Percentiles rank a stretch among this genome's conserved stretches.
These are phyloP conservation scores for Neonectria sp. DNA, from an alignment of 2,329 filamentous ascomycete species.

Conservation along the genomic window DNA sequence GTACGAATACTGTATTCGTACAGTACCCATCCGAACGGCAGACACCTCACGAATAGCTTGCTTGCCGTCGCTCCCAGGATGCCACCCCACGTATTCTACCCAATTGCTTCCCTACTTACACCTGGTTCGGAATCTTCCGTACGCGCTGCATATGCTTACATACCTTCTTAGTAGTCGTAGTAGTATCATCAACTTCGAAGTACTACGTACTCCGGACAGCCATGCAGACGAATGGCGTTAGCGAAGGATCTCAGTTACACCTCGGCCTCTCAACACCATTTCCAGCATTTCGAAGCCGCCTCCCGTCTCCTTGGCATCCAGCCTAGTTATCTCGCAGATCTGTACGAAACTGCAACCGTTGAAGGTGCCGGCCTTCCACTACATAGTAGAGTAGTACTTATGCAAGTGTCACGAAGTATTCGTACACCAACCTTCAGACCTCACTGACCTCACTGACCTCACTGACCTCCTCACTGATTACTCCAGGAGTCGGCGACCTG, in stretches of 20 bases:
- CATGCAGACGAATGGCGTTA: background rate
- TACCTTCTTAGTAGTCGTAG: too few relatives aligned
- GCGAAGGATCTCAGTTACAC: constrained; percentile 6
- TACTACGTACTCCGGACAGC: background rate
- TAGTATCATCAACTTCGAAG: background rate
- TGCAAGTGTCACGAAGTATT: background rate
- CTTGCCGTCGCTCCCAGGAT: background rate
- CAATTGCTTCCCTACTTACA: background rate
- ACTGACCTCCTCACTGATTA: background rate
- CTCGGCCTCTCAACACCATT: constrained; percentile 3
- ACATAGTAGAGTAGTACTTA: background rate
- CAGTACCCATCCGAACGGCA: background rate
- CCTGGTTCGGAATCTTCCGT: background rate
- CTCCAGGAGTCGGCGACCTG: background rate
- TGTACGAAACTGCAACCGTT: background rate
- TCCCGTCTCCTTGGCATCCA: background rate
- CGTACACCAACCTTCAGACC: background rate
- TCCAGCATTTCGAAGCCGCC: background rate
- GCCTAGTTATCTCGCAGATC: background rate
- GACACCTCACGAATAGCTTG: background rate
- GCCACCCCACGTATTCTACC: constrained; percentile 6
- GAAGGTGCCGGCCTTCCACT: background rate
- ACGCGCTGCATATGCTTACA: background rate
- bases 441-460: background rate
- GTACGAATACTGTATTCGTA: constrained; percentile 3